Conservation (phyloP, 805 yeast species). For the Saturnispora halmiae region DNA sequence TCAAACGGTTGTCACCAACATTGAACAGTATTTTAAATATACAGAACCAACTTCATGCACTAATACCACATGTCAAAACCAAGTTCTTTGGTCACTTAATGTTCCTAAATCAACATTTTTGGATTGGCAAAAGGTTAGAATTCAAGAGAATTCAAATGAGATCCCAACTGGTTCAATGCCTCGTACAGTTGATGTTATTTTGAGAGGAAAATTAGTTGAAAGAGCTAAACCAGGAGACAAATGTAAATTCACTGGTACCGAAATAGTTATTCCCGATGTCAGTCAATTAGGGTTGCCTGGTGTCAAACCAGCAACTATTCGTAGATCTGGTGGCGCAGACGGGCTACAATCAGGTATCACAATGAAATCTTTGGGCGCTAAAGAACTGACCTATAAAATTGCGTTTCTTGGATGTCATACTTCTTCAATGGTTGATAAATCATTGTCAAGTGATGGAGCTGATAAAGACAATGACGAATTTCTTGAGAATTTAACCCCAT, state of each 20-base stretch:
- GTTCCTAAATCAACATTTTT: slow-evolving; percentile 77
- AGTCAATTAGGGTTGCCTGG: slow-evolving; percentile 94
- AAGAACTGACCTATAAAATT: slow-evolving; percentile 85
- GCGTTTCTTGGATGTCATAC: slow-evolving; percentile 92
- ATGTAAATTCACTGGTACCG: slow-evolving; percentile 88
- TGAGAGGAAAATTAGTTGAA: slow-evolving; percentile 91
- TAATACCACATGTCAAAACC: slow-evolving; percentile 79
- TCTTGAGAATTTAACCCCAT: slow-evolving; percentile 64
- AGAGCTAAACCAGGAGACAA: slow-evolving; percentile 96
- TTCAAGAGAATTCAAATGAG: slow-evolving; percentile 93
- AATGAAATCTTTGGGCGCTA: slow-evolving; percentile 82
- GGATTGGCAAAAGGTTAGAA: slow-evolving; percentile 94
- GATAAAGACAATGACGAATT: slow-evolving; percentile 43
- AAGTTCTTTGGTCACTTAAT: slow-evolving; percentile 75
- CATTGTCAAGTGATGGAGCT: slow-evolving; percentile 17
- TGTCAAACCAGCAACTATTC: slow-evolving; percentile 72
- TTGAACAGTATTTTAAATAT: slow-evolving; percentile 86
- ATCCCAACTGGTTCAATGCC: slow-evolving; percentile 99
- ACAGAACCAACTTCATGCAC: slow-evolving; percentile 94
- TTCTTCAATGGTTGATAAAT: slow-evolving; percentile 43
- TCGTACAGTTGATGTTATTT: slow-evolving; percentile 82
- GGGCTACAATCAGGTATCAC: slow-evolving; percentile 76
- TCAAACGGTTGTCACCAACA: slow-evolving; percentile 73
- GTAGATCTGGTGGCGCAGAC: slow-evolving; percentile 50
- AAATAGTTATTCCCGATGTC: slow-evolving; percentile 90